phyloP scores from a whole-genome alignment of 441 rosid genomes.

The Kokia cookei region DNA sequence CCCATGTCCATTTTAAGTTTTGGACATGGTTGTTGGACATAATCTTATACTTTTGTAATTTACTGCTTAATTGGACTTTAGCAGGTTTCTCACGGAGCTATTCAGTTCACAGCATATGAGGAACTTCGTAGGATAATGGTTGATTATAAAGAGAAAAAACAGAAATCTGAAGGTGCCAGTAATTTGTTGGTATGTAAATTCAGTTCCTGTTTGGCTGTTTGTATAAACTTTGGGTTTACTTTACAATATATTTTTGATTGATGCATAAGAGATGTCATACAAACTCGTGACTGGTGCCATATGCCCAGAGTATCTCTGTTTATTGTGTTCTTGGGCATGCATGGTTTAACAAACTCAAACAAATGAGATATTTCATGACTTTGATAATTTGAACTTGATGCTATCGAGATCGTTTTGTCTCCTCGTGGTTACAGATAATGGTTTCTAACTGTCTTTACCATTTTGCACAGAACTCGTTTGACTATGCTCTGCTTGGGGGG shows the following conservation, averaged over 20 bases:
- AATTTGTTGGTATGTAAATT: constrained; percentile 47
- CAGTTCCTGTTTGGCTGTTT: constrained; percentile 8
- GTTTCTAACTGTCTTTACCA: constrained; percentile 1
- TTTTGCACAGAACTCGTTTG: constrained; percentile 63
- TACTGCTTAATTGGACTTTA: constrained; percentile 29
- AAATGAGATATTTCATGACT: not conserved
- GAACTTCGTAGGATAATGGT: constrained; percentile 69
- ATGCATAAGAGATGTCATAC: not conserved
- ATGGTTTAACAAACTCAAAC: not conserved
- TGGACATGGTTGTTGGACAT: not conserved
- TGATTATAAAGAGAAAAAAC: constrained; percentile 38
- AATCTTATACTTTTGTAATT: constrained; percentile 8
- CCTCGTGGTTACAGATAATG: not conserved
- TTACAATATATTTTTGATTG: not conserved
- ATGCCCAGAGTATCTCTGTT: not conserved
- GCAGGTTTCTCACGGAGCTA: constrained; percentile 98
- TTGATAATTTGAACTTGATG: not conserved
- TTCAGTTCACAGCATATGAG: constrained; percentile 91
- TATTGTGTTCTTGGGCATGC: not conserved
- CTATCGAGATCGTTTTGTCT: not conserved
- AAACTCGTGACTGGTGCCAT: not conserved
- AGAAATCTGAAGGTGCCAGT: constrained; percentile 23
- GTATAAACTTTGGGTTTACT: not conserved
- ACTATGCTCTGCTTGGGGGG: constrained; percentile 87
- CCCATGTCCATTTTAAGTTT: too few relatives aligned